Conservation (phyloP, 2,329 filamentous ascomycete species). For the Fusarium camptoceras region DNA sequence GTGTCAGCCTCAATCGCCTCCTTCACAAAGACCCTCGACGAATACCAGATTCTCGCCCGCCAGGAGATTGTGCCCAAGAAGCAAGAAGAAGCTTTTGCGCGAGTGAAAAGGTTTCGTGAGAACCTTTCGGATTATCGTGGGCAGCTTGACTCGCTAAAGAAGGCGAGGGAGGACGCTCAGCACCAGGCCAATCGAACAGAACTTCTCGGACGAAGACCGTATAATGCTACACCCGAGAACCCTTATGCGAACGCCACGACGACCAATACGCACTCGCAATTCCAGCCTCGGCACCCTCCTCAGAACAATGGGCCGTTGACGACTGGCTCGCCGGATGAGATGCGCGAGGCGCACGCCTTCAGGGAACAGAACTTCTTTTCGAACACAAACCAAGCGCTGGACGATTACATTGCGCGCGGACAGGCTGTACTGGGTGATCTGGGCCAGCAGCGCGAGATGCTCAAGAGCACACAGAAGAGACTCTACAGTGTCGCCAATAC, state of each 20-base stretch:
- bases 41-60: conserved; percentile 86
- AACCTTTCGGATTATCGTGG: conserved; percentile 85
- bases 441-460: conserved; percentile 89
- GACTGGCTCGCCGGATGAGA: conserved; percentile 69
- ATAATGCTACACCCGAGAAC: conserved; percentile 86
- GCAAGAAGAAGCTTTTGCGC: conserved; percentile 88
- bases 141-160: conserved; percentile 82
- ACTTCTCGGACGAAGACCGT: conserved; percentile 85
- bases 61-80: conserved; percentile 92
- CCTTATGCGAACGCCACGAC: conserved; percentile 77
- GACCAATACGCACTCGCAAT: conserved; percentile 52
- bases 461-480: conserved; percentile 92
- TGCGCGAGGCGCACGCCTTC: conserved; percentile 83
- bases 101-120: conserved; percentile 84
- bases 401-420: conserved; percentile 93
- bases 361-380: conserved; percentile 90
- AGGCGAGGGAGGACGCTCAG: conserved; percentile 78
- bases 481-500: conserved; percentile 96
- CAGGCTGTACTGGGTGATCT: conserved; percentile 91
- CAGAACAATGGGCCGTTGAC: conserved; percentile 48
- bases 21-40: conserved; percentile 90
- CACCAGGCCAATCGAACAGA: conserved; percentile 78
- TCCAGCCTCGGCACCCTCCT: conserved; percentile 58
- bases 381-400: conserved; percentile 84
- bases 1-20: conserved; percentile 81